These are phyloP conservation scores for Aureobasidium sp. DNA, from an alignment of 2,329 filamentous ascomycete genomes.

Conservation along the genomic window DNA sequence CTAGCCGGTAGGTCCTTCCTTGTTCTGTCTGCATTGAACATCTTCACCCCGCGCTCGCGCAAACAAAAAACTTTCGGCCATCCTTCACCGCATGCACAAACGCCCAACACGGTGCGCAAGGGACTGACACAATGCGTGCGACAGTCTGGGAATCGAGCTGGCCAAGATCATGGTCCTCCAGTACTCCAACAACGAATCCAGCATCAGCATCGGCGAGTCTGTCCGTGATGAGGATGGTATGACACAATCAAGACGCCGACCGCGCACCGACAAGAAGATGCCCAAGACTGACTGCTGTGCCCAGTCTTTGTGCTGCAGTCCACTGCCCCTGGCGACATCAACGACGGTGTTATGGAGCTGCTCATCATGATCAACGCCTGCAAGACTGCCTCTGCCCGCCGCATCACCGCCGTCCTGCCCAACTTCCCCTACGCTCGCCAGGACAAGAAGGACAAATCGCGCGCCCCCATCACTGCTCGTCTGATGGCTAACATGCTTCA, in stretches of 20 bases:
- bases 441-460: conserved; percentile 94
- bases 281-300: conserved; percentile 21
- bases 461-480: conserved; percentile 93
- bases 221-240: conserved; percentile 91
- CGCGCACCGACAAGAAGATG: background rate
- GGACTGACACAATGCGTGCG: conserved; percentile 7
- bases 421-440: conserved; percentile 96
- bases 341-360: conserved; percentile 96
- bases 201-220: conserved; percentile 90
- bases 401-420: conserved; percentile 90
- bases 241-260: conserved; percentile 9
- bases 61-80: conserved; percentile 7
- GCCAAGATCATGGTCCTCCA: conserved; percentile 75
- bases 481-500: conserved; percentile 97
- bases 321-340: conserved; percentile 90
- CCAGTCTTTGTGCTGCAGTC: conserved; percentile 90
- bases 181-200: conserved; percentile 82
- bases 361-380: conserved; percentile 98
- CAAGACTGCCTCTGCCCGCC: conserved; percentile 74
- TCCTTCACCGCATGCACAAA: background rate
- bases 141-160: conserved; percentile 67
- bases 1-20: conserved; percentile 48
- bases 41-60: background rate
- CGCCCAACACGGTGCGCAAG: background rate
- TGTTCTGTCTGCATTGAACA: background rate